Conservation (phyloP, 2,329 filamentous ascomycete species). For the Podosphaera xanthii region DNA sequence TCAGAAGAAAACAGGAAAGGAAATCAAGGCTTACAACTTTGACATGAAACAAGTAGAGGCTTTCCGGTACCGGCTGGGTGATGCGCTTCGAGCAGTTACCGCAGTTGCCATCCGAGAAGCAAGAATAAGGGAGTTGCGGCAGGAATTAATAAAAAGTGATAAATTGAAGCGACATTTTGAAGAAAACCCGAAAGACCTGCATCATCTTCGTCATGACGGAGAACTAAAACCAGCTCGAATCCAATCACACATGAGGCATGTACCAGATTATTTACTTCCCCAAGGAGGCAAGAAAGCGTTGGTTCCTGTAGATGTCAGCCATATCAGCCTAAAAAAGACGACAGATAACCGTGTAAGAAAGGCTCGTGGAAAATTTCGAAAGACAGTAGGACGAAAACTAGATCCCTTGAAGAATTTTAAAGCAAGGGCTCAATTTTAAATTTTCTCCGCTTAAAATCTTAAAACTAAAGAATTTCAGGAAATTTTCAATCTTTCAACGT, state of each 20-base stretch:
- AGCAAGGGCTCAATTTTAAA: slow-evolving; percentile 2
- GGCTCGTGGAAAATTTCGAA: slow-evolving; percentile 22
- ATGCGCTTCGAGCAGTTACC: slow-evolving; percentile 76
- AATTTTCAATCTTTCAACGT: neutral
- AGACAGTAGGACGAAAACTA: slow-evolving; percentile 28
- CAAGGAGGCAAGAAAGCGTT: slow-evolving; percentile 47
- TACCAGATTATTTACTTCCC: slow-evolving; percentile 82
- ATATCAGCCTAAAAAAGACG: slow-evolving; percentile 42
- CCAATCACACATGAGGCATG: slow-evolving; percentile 77
- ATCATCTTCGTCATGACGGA: slow-evolving; percentile 71
- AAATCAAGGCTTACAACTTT: slow-evolving; percentile 77
- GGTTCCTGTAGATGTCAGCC: slow-evolving; percentile 44
- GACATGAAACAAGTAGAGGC: slow-evolving; percentile 86
- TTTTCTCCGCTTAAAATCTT: neutral
- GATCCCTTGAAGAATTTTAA: slow-evolving; percentile 81
- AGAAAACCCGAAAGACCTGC: slow-evolving; percentile 78
- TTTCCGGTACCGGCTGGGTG: slow-evolving; percentile 86
- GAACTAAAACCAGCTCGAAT: slow-evolving; percentile 65
- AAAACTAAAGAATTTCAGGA: neutral
- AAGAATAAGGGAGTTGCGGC: slow-evolving; percentile 62
- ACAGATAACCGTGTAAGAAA: slow-evolving; percentile 22
- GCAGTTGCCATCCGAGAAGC: slow-evolving; percentile 78
- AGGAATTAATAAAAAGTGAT: slow-evolving; percentile 81
- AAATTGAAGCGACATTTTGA: slow-evolving; percentile 92
- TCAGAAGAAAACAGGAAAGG: slow-evolving; percentile 56